Percentiles rank a stretch among this genome's conserved stretches.
phyloP scores from a whole-genome alignment of 768 basidiomycete genomes.

The Russula brevipes region DNA sequence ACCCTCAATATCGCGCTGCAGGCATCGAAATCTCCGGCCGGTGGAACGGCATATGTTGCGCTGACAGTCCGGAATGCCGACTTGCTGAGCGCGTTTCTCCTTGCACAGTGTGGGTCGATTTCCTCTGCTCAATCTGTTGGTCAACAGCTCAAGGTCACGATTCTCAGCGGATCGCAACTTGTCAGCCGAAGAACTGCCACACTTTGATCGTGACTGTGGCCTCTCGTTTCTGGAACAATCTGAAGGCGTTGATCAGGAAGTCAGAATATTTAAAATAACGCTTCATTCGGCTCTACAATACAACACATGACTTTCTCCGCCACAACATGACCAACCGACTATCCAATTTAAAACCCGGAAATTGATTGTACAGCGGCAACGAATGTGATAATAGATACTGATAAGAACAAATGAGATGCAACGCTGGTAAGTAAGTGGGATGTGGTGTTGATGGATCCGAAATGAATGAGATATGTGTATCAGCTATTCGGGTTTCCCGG shows the following conservation, averaged over 20 bases:
- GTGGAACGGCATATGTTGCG: slow-evolving; percentile 20
- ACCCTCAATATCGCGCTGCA: slow-evolving; percentile 20
- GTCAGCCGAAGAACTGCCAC: slow-evolving; percentile 11
- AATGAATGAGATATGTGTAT: not conserved
- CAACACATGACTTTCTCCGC: not conserved
- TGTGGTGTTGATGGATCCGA: not conserved
- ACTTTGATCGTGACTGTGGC: not conserved
- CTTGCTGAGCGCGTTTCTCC: slow-evolving; percentile 14
- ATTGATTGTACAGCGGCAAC: not conserved
- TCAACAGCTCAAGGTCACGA: not conserved
- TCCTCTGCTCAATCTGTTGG: not conserved
- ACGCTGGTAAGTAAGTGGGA: too few species aligned
- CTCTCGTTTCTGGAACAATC: slow-evolving; percentile 15
- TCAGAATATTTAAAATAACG: slow-evolving; percentile 12
- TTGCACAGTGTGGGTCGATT: slow-evolving; percentile 10
- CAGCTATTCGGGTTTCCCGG: not conserved
- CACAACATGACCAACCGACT: not conserved
- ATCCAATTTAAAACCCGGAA: not conserved
- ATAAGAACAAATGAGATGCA: not conserved
- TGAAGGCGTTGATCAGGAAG: slow-evolving; percentile 13
- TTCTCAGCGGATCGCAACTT: slow-evolving; percentile 13
- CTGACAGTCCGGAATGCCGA: slow-evolving; percentile 22
- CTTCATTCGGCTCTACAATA: not conserved
- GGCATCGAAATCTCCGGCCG: not conserved
- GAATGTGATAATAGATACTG: not conserved